Base-by-base conservation (phyloP, 306 rosid genomes). In the Lotus japonicus region DNA sequence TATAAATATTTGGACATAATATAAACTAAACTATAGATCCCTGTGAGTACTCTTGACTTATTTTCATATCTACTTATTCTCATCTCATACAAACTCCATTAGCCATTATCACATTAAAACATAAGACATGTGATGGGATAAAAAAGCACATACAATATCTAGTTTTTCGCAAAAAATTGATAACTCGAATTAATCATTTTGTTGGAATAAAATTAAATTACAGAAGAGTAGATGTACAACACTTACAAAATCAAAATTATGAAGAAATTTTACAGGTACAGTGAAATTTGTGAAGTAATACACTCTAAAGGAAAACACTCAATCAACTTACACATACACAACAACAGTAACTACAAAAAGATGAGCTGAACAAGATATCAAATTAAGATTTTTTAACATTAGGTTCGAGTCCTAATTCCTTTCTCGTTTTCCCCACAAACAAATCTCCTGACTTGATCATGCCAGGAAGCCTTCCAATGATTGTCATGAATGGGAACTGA, bases 361-460 rank as follows among this genome's bases (percentile, higher is more conserved):
- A 15, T 61, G 58, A 71, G 41, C 46, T 71, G 36, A 46, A 61
- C 4, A 67, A 16, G 1, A 8, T 0, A 48, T 5, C 18, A 49
- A 48, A 35, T 64, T 63, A 80, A 58, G 84, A 46, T 35, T 80
- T 58, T 44, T 75, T 80, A 56, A 43, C 66, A 41, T 82, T 66
- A 54, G 89, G 63, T 15, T 72, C 63, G 4, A 88, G 84, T 56
- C 95, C 97, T 66, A 88, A 79, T 1, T 68, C 84, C 71, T 86
- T 86, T 73, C 97, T 88, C 0, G 92, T 86, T 76, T 79, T 86
- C 4, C 97, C 90, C 48, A 88, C 95, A 75, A 88, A 90, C 82
- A 88, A 62, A 83, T 90, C 95, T 15, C 92, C 88, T 56, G 97
- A 88, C 36, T 91, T 86, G 64, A 88, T 84, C 45, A 82, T 4